Evolutionary conservation across 1,284 basidiomycete genomes (phyloP), one percentile per base, ranked within the genome.

Genomic region (Paramarasmius palmivorus): DNA sequence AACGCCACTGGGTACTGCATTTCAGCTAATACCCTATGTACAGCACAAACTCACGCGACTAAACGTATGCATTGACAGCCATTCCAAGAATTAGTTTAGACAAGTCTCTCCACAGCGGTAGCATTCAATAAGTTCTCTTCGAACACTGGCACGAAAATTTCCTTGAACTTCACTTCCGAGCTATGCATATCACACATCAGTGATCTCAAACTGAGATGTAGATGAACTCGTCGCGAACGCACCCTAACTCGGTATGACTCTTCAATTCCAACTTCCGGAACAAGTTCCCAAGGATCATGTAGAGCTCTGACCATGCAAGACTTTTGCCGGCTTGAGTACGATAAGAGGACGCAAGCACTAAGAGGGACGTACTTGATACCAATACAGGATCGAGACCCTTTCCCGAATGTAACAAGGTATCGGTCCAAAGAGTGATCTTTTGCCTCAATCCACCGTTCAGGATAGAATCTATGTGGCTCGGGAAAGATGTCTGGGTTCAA

Each of bases 371-470:
- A 61, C 60, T 65, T 65, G 0, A 59, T 55, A 20, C 63, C 63
- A 1, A 65, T 34, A 36, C 65, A 66, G 17, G 53, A 60, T 7
- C 63, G 48, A 3, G 58, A 58, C 0, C 64, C 65, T 49, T 59
- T 61, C 2, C 59, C 60, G 37, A 66, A 65, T 9, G 52, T 49
- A 2, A 61, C 61, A 14, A 66, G 42, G 7, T 56, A 63, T 2
- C 42, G 56, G 4, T 54, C 61, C 0, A 59, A 49, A 4, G 51
- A 32, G 17, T 48, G 50, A 5, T 56, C 49, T 4, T 58, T 41
- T 4, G 42, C 32, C 2, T 54, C 48, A 8, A 65, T 57, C 66
- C 66, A 68, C 15, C 66, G 59, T 36, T 71, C 69, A 3, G 69
- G 69, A 14, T 58, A 58, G 53, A 71, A 71, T 0, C 55, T 52